Evolutionary conservation across 2,329 filamentous ascomycete species (phyloP).

Genomic region (Pseudogymnoascus sp.): DNA sequence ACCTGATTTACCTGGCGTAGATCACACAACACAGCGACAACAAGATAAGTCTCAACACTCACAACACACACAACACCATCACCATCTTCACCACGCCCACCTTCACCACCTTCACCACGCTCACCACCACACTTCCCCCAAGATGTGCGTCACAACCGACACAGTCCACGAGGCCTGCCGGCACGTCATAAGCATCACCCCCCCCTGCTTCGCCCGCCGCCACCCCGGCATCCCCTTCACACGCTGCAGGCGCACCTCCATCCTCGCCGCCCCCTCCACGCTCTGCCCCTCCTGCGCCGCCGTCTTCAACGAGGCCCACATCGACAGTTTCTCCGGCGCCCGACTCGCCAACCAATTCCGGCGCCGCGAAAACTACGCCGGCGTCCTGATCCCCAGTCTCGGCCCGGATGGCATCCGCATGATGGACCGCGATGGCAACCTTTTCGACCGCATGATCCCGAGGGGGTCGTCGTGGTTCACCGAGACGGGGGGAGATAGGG

Average conservation of each 20-base stretch:
- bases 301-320: neutral
- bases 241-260: neutral
- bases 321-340: neutral
- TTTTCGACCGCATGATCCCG: neutral
- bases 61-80: neutral
- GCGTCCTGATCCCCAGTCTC: neutral
- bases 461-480: neutral
- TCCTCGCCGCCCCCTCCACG: neutral
- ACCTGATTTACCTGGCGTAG: neutral
- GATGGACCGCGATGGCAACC: neutral
- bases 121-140: neutral
- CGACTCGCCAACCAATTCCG: neutral
- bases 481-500: neutral
- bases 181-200: neutral
- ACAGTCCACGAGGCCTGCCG: neutral
- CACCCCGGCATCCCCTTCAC: neutral
- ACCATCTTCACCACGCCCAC: too few species aligned
- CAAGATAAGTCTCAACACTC: neutral
- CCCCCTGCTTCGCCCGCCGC: neutral
- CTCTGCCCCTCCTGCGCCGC: neutral
- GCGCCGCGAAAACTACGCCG: neutral
- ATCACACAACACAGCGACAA: neutral
- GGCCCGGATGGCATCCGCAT: neutral
- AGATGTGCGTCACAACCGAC: neutral
- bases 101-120: neutral